Conservation (phyloP, 208 protist genomes). For the Baffinella frigidus region DNA sequence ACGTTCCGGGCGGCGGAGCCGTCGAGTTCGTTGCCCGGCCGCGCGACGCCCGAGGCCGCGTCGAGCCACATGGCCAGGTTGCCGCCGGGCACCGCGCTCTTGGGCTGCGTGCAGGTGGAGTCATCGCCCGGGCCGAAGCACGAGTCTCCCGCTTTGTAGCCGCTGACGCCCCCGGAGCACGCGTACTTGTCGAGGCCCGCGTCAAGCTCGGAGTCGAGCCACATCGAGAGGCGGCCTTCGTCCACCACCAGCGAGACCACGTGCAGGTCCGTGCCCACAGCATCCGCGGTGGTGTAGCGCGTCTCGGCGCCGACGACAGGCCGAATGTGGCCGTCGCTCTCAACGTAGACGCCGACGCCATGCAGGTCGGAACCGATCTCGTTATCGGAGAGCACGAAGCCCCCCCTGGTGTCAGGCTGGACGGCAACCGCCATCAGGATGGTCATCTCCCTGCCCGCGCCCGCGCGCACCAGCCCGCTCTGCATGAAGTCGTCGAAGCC, state of each 20-base stretch:
- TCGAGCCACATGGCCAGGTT: not conserved
- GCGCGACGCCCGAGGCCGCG: not conserved
- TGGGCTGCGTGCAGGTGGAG: not conserved
- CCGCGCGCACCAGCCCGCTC: not conserved
- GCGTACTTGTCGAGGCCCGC: constrained; percentile 6
- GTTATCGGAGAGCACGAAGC: constrained; percentile 21
- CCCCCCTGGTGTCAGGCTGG: not conserved
- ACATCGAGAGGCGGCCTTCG: not conserved
- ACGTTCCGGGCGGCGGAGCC: not conserved
- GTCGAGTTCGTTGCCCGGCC: not conserved
- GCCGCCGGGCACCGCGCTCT: not conserved
- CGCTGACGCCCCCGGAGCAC: not conserved
- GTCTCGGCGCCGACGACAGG: not conserved
- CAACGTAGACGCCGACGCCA: constrained; percentile 23
- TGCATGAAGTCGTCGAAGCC: constrained; percentile 46
- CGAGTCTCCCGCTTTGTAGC: not conserved
- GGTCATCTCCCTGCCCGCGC: not conserved
- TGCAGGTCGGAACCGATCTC: not conserved
- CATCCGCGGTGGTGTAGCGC: not conserved
- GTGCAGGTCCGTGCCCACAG: not conserved
- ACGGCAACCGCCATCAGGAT: not conserved
- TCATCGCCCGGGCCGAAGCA: not conserved
- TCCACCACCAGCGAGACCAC: constrained; percentile 14
- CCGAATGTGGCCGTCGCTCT: not conserved
- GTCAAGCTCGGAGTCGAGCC: constrained; percentile 35